A percentile compares a stretch with the other conserved stretches of the same genome.
Evolutionary conservation across 78 protist genomes (phyloP).

Genomic region (Dictyostelium firmibasis): DNA sequence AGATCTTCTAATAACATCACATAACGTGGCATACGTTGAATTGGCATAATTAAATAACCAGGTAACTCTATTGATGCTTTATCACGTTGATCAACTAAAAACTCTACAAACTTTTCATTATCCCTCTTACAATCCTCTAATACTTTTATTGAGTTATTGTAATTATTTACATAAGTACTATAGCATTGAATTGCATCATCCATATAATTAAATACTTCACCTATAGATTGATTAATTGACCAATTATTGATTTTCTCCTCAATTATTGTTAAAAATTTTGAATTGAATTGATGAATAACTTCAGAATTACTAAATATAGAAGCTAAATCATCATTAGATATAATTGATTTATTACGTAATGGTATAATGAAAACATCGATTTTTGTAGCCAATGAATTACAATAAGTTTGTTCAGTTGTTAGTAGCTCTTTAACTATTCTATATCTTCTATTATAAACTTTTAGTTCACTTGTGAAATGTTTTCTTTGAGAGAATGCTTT

Average conservation of each 20-base stretch:
- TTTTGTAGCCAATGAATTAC: not conserved
- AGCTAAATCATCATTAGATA: not conserved
- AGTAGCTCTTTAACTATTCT: conserved; percentile 44
- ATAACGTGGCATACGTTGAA: conserved; percentile 77
- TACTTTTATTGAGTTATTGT: conserved; percentile 21
- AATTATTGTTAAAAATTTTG: not conserved
- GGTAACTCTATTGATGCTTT: conserved; percentile 8
- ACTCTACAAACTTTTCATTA: conserved; percentile 35
- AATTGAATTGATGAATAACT: conserved; percentile 18
- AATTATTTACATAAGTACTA: conserved; percentile 72
- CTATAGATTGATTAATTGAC: conserved; percentile 25
- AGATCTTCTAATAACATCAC: conserved; percentile 70
- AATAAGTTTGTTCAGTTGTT: conserved; percentile 47
- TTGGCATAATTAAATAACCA: conserved; percentile 60
- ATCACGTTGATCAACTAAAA: conserved; percentile 13
- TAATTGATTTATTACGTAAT: not conserved
- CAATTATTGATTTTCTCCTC: conserved; percentile 36
- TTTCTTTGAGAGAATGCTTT: conserved; percentile 32
- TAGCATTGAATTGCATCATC: conserved; percentile 37
- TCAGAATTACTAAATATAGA: conserved; percentile 33
- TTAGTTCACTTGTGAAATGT: not conserved
- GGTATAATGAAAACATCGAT: conserved; percentile 29
- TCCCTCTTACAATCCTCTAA: conserved; percentile 24
- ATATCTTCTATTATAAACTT: not conserved
- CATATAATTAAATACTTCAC: conserved; percentile 3